phyloP scores from a whole-genome alignment of 441 rosid species.

The Mallotus japonicus region DNA sequence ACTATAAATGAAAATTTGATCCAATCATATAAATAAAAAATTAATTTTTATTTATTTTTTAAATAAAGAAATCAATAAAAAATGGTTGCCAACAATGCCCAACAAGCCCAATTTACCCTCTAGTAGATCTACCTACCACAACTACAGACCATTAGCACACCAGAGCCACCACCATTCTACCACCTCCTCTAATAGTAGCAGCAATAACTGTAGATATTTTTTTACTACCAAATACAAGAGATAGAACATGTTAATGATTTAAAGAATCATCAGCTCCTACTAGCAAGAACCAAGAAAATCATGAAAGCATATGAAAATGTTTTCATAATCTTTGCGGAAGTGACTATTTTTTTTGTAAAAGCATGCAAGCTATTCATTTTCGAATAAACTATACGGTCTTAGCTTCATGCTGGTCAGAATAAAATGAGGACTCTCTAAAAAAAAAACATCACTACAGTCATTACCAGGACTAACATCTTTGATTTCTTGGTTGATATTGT shows the following conservation, averaged over 20 bases:
- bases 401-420: slow-evolving; percentile 97
- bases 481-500: slow-evolving; percentile 93
- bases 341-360: slow-evolving; percentile 85
- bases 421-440: slow-evolving; percentile 91
- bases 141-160: slow-evolving; percentile 24
- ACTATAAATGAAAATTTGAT: not conserved
- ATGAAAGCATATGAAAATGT: slow-evolving; percentile 98
- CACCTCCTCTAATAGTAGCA: slow-evolving; percentile 92
- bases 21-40: not conserved
- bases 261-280: slow-evolving; percentile 93
- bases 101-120: slow-evolving; percentile 52
- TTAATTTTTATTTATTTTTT: not conserved
- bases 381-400: slow-evolving; percentile 90
- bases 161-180: slow-evolving; percentile 48
- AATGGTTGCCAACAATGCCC: slow-evolving; percentile 31
- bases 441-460: slow-evolving; percentile 93
- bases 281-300: slow-evolving; percentile 93
- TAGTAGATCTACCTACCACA: slow-evolving; percentile 48
- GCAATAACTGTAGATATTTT: slow-evolving; percentile 85
- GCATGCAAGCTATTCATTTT: slow-evolving; percentile 97
- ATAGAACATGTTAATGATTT: slow-evolving; percentile 92
- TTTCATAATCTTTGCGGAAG: slow-evolving; percentile 97
- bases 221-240: slow-evolving; percentile 63
- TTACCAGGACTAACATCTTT: slow-evolving; percentile 87
- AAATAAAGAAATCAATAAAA: not conserved